These are phyloP conservation scores for Beta vulgaris DNA, from an alignment of 148 eudicot genomes.

Conservation along the genomic window DNA sequence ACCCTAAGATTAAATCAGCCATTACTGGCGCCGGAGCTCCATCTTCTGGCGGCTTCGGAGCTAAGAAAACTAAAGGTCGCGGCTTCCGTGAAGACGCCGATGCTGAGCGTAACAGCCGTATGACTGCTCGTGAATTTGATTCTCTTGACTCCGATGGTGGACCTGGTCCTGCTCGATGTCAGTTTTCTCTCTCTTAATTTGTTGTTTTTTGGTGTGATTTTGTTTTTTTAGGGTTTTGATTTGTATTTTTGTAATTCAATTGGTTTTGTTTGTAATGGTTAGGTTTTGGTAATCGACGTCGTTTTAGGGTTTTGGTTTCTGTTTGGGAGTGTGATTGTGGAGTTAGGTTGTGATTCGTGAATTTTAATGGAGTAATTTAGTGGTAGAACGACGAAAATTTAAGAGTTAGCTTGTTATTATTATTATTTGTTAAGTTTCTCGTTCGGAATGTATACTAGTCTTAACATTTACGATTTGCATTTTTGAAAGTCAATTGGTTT, in stretches of 20 bases:
- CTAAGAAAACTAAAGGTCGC: slow-evolving; percentile 74
- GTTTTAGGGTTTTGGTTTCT: background rate
- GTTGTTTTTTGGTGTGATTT: background rate
- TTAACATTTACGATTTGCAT: background rate
- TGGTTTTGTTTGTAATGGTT: background rate
- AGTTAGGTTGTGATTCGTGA: background rate
- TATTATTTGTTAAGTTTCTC: no score
- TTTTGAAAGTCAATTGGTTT: background rate
- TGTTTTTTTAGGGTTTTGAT: background rate
- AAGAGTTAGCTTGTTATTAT: no score
- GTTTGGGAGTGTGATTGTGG: background rate
- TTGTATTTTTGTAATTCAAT: background rate
- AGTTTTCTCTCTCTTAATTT: slow-evolving; percentile 22
- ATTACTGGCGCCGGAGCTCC: slow-evolving; percentile 50
- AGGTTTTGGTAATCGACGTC: background rate
- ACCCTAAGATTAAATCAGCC: slow-evolving; percentile 71
- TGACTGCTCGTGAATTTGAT: slow-evolving; percentile 57
- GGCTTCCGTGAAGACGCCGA: slow-evolving; percentile 61
- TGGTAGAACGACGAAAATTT: background rate
- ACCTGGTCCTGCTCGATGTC: slow-evolving; percentile 81
- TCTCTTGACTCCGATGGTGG: slow-evolving; percentile 72
- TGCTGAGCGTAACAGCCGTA: slow-evolving; percentile 46
- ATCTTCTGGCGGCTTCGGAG: slow-evolving; percentile 25
- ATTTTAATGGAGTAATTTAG: background rate
- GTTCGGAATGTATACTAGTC: background rate